phyloP scores from a whole-genome alignment of 192 early-diverging fungal species.

The Coemansia sp. region DNA sequence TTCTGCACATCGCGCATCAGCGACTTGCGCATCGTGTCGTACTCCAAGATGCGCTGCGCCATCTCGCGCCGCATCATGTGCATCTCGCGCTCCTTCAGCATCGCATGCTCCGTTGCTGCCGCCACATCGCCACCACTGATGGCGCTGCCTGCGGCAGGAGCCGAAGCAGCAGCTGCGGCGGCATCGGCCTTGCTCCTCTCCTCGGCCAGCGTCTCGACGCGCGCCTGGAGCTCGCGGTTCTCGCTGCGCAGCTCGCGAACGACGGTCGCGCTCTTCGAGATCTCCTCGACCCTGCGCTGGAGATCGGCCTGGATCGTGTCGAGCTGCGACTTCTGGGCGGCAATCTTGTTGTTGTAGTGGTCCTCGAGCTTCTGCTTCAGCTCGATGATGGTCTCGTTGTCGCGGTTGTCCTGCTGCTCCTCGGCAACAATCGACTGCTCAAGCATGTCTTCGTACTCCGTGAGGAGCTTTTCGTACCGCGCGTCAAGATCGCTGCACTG shows the following conservation, averaged over 20 bases:
- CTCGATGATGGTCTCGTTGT: slow-evolving; percentile 76
- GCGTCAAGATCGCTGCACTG: slow-evolving; percentile 36
- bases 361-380: slow-evolving; percentile 82
- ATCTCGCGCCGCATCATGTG: slow-evolving; percentile 53
- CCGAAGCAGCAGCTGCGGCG: background rate
- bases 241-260: slow-evolving; percentile 48
- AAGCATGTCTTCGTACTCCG: slow-evolving; percentile 58
- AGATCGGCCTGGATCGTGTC: slow-evolving; percentile 50
- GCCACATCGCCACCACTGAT: slow-evolving; percentile 28
- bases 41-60: slow-evolving; percentile 81
- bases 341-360: slow-evolving; percentile 80
- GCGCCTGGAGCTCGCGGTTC: slow-evolving; percentile 42
- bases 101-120: slow-evolving; percentile 48
- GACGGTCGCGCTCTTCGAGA: slow-evolving; percentile 59
- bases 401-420: slow-evolving; percentile 48
- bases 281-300: slow-evolving; percentile 63
- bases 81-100: slow-evolving; percentile 60
- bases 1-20: slow-evolving; percentile 97
- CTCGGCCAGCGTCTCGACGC: slow-evolving; percentile 33
- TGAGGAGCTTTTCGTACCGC: slow-evolving; percentile 47
- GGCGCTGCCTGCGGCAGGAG: background rate
- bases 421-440: slow-evolving; percentile 56
- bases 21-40: slow-evolving; percentile 98
- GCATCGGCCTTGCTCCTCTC: slow-evolving; percentile 27
- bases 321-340: slow-evolving; percentile 67